Percentiles rank a stretch among this genome's conserved stretches.
These are phyloP conservation scores for Neurospora sp. DNA, from an alignment of 495 filamentous ascomycete species.

Conservation along the genomic window DNA sequence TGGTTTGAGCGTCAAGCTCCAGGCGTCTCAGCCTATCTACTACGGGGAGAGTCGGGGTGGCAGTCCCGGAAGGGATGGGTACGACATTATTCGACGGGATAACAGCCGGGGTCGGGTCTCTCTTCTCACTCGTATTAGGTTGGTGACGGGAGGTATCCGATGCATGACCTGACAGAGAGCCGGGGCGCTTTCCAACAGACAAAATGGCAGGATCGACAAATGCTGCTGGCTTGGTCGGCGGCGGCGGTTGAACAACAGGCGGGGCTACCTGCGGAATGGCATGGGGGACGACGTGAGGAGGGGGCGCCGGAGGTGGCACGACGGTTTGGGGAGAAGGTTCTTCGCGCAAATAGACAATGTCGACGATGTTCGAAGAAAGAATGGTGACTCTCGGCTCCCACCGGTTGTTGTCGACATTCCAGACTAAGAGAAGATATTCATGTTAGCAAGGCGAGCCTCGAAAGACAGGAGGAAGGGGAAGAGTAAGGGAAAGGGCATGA, in stretches of 20 bases:
- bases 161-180: slow-evolving; percentile 6
- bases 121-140: slow-evolving; percentile 28
- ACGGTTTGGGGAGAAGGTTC: slow-evolving; percentile 2
- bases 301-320: not conserved
- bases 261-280: not conserved
- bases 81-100: slow-evolving; percentile 1
- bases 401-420: slow-evolving; percentile 14
- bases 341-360: slow-evolving; percentile 23
- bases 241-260: slow-evolving; percentile 2
- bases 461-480: not conserved
- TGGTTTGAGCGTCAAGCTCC: slow-evolving; percentile 3
- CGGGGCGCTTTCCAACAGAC: slow-evolving; percentile 32
- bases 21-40: slow-evolving; percentile 9
- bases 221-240: slow-evolving; percentile 8
- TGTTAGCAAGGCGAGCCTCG: not conserved
- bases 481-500: not conserved
- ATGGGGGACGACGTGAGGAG: not conserved
- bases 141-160: slow-evolving; percentile 12
- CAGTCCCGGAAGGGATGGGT: not conserved
- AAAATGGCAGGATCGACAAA: slow-evolving; percentile 49
- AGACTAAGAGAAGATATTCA: slow-evolving; percentile 9
- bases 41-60: slow-evolving; percentile 6
- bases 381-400: slow-evolving; percentile 28
- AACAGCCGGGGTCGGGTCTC: slow-evolving; percentile 16
- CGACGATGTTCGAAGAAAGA: slow-evolving; percentile 27